phyloP scores from a whole-genome alignment of 495 filamentous ascomycete species.

The Penicillium coffeae region DNA sequence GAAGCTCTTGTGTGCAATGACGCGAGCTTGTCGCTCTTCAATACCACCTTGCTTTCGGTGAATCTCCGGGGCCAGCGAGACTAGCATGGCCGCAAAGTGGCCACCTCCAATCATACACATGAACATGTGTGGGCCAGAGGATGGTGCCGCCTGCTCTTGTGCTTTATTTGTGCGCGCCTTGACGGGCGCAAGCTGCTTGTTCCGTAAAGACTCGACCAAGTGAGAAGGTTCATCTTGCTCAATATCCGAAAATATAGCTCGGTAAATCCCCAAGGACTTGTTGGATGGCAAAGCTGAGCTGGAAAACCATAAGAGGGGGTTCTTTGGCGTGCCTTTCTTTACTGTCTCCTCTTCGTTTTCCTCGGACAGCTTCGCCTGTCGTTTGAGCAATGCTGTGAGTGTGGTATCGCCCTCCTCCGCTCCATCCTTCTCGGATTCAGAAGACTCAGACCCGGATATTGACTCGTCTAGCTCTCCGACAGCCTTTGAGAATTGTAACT shows the following conservation, averaged over 20 bases:
- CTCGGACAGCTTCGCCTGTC: constrained; percentile 68
- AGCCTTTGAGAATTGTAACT: constrained; percentile 78
- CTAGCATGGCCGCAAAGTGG: constrained; percentile 94
- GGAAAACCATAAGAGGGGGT: constrained; percentile 82
- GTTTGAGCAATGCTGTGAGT: constrained; percentile 71
- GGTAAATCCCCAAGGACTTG: constrained; percentile 79
- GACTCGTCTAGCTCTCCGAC: constrained; percentile 83
- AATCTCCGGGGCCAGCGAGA: constrained; percentile 77
- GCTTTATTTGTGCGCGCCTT: constrained; percentile 44
- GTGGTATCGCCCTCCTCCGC: constrained; percentile 53
- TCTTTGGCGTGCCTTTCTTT: constrained; percentile 58
- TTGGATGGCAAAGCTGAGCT: constrained; percentile 70
- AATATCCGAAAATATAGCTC: constrained; percentile 68
- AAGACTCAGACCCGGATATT: constrained; percentile 75
- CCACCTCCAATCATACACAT: constrained; percentile 98
- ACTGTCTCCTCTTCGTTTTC: constrained; percentile 46
- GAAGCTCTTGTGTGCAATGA: constrained; percentile 95
- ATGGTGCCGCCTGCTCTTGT: constrained; percentile 44
- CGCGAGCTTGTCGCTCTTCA: constrained; percentile 73
- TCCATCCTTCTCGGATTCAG: constrained; percentile 53
- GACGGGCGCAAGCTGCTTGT: constrained; percentile 68
- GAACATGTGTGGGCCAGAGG: constrained; percentile 78
- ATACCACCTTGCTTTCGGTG: constrained; percentile 66
- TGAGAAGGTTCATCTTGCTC: constrained; percentile 62
- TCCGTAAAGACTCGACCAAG: constrained; percentile 62